These are phyloP conservation scores for Curvularia hawaiiensis DNA, from an alignment of 2,329 filamentous ascomycete genomes.

Conservation along the genomic window DNA sequence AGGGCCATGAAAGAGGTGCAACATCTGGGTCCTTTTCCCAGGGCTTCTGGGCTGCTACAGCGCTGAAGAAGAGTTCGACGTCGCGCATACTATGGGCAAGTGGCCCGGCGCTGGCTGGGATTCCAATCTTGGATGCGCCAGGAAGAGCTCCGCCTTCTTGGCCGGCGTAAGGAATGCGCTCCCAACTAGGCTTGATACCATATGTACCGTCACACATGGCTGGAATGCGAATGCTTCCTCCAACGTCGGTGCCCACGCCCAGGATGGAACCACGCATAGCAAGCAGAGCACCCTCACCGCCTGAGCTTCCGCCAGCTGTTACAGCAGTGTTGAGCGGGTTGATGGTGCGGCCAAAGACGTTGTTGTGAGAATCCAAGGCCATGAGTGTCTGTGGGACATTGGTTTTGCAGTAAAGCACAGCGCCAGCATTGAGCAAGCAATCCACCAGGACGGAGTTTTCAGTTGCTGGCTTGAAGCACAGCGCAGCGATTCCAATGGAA, in stretches of 20 bases:
- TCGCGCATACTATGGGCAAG: slow-evolving; percentile 55
- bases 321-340: slow-evolving; percentile 56
- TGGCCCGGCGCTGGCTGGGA: slow-evolving; percentile 54
- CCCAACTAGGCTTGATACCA: slow-evolving; percentile 53
- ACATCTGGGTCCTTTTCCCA: slow-evolving; percentile 57
- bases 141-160: slow-evolving; percentile 55
- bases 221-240: slow-evolving; percentile 59
- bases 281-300: slow-evolving; percentile 59
- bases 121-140: slow-evolving; percentile 54
- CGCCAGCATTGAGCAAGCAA: slow-evolving; percentile 52
- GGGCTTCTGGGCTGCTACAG: slow-evolving; percentile 58
- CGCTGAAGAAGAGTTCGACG: slow-evolving; percentile 60
- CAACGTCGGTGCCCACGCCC: slow-evolving; percentile 61
- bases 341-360: slow-evolving; percentile 53
- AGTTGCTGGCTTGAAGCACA: slow-evolving; percentile 51
- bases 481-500: slow-evolving; percentile 49
- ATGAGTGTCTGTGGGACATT: slow-evolving; percentile 62
- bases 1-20: slow-evolving; percentile 47
- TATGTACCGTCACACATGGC: slow-evolving; percentile 57
- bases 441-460: slow-evolving; percentile 51
- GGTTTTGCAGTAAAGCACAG: slow-evolving; percentile 59
- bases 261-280: slow-evolving; percentile 55
- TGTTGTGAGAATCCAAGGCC: slow-evolving; percentile 59
- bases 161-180: slow-evolving; percentile 58
- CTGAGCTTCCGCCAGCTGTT: slow-evolving; percentile 59